Evolutionary conservation across 257 asterid species (phyloP), one percentile per base, ranked within the genome.

Genomic region (Datura wrightii): DNA sequence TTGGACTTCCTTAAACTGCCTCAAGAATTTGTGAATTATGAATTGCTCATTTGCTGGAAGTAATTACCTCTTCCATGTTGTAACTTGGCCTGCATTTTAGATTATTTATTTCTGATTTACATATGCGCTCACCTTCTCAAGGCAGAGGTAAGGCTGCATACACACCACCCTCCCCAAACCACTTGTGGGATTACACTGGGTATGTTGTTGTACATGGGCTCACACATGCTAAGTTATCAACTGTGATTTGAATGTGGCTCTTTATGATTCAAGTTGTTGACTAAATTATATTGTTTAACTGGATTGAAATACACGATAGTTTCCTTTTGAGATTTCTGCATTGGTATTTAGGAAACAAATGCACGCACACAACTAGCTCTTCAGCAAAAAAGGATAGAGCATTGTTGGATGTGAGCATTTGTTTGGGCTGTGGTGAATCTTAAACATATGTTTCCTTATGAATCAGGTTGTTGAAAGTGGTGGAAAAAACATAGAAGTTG

Each of bases 401-500:
- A 6, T 36, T 34, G 46, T 46, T 72, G 80, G 11, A 10, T 72
- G 80, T 10, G 18, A n/a, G 55, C 55, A 72, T 72, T 46, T 19
- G 58, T 46, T 72, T 72, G 55, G 59, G 18, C 80, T 46, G n/a
- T 11, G 37, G 18, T 74, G 81, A 24, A 24, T 48, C 56, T 48
- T 44, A 24, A 74, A 46, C 59, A 46, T 24, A 36, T 60, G 52
- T 55, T 54, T 80, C 31, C 59, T 31, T 86, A 59, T 4, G 66
- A 74, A 85, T 63, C 86, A 95, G 99, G 99, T 94, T 79, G 99
- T 95, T 67, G 99, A 96, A 90, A 93, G 98, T 76, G 99, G 98
- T 36, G 99, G 99, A 86, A 96, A 94, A 93, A 96, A 96, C 91
- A 92, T 96, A 18, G 99, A 96, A 90, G 98, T 94, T 76, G 99